phyloP scores from a whole-genome alignment of 768 basidiomycete species.

The Termitomyces sp. region DNA sequence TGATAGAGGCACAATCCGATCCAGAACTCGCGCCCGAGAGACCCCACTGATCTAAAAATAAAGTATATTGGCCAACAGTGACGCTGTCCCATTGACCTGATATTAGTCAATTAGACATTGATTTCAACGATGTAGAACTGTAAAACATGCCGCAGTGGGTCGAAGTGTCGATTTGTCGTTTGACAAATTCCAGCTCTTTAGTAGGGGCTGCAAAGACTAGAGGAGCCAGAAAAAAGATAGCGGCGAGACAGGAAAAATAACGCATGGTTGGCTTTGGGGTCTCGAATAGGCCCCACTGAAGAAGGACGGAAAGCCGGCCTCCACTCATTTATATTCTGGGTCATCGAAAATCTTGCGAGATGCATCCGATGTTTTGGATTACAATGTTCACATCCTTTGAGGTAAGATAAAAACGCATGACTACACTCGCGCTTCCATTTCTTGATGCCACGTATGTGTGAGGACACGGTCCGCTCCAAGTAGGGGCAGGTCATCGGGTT shows the following conservation, averaged over 20 bases:
- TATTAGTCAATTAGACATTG: not conserved
- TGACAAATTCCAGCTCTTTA: constrained; percentile 16
- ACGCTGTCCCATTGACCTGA: constrained; percentile 50
- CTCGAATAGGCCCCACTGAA: not conserved
- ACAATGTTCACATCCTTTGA: not conserved
- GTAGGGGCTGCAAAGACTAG: constrained; percentile 26
- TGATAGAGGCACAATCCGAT: constrained; percentile 44
- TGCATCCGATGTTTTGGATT: constrained; percentile 11
- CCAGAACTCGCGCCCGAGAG: constrained; percentile 36
- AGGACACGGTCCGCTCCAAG: constrained; percentile 8
- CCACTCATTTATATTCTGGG: constrained; percentile 6
- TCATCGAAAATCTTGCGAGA: constrained; percentile 5
- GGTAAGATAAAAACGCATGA: not conserved
- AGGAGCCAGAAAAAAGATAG: constrained; percentile 23
- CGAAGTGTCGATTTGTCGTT: constrained; percentile 30
- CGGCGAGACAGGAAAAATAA: constrained; percentile 20
- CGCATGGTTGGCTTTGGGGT: constrained; percentile 10
- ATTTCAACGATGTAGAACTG: not conserved
- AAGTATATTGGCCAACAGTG: constrained; percentile 37
- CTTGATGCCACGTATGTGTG: not conserved
- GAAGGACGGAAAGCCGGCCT: not conserved
- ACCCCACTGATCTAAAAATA: constrained; percentile 48
- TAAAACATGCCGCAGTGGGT: constrained; percentile 29
- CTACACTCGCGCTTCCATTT: not conserved
- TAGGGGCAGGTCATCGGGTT: constrained; percentile 8